Evolutionary conservation across 345 rosid genomes (phyloP), one percentile per base, ranked within the genome.

Genomic region (Xanthoceras sorbifolium): DNA sequence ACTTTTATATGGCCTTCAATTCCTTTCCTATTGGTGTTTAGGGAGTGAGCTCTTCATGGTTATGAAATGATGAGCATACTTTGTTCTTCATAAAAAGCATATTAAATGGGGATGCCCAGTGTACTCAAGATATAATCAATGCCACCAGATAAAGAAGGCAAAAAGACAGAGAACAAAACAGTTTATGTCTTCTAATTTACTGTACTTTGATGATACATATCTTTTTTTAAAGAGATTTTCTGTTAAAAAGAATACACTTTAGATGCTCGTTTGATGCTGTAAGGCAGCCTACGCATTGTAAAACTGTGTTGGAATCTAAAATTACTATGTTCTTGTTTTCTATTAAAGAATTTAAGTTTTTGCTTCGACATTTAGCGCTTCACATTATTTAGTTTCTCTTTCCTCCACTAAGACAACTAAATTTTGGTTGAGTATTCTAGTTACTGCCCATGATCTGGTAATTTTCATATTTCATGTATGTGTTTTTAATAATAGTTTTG

Each of bases 401-500:
- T 42, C 29, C 31, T 25, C 65, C 29, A 59, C 4, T 12, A 28
- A 61, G 65, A 61, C 34, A 26, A 14, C 26, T 28, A 28, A 61
- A 61, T 61, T 28, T 14, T 65, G 25, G 48, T 34, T 67, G 4
- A 11, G 25, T 10, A 2, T 20, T 23, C 31, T 36, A 34, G 52
- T 32, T 0, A 15, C 40, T 36, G 11, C 20, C 38, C 36, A 10
- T 62, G 28, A 38, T 69, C 23, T 74, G 50, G 46, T 74, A 25
- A 48, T 32, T 34, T 66, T 64, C 40, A 12, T n/a, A 36, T 40
- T 50, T 32, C 73, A 26, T 73, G 18, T 28, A 22, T n/a, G 12
- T 18, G 28, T 31, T 3, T 25, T 28, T 62, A 50, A 76, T 64
- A 38, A 25, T 26, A 28, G 29, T 71, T 77, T 76, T 62, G 40